Evolutionary conservation across 2,329 filamentous ascomycete species (phyloP).

Genomic region (Didymella keratinophila): DNA sequence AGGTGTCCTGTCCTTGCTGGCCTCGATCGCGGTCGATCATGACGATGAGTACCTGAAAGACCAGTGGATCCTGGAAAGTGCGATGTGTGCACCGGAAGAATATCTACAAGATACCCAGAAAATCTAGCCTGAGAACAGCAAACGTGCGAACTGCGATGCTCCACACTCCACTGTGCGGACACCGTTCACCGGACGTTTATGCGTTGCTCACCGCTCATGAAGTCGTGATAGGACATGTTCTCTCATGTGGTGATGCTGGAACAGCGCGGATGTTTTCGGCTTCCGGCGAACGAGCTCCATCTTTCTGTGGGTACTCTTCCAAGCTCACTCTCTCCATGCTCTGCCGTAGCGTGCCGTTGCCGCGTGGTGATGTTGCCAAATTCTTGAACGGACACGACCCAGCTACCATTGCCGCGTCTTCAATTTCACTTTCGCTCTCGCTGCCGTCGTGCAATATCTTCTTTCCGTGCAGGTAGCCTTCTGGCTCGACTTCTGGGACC

Average conservation of each 20-base stretch:
- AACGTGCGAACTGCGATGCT: constrained; percentile 4
- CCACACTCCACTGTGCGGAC: constrained; percentile 6
- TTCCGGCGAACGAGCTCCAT: constrained; percentile 19
- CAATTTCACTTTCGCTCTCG: constrained; percentile 42
- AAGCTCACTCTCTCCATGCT: constrained; percentile 17
- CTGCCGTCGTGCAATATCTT: constrained; percentile 41
- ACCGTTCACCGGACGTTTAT: constrained; percentile 20
- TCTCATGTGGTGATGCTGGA: constrained; percentile 20
- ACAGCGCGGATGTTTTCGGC: constrained; percentile 23
- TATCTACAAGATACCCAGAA: constrained; percentile 8
- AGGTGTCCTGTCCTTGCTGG: constrained; percentile 16
- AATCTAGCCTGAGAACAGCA: neutral
- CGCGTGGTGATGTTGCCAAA: constrained; percentile 28
- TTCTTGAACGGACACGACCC: constrained; percentile 45
- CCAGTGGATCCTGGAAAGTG: constrained; percentile 7
- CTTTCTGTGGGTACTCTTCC: constrained; percentile 22
- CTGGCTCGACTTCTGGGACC: constrained; percentile 47
- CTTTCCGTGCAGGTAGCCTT: constrained; percentile 49
- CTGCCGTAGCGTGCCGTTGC: constrained; percentile 19
- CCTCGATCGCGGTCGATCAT: constrained; percentile 20
- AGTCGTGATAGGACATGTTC: constrained; percentile 15
- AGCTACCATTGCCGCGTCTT: constrained; percentile 31
- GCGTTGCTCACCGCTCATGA: constrained; percentile 28
- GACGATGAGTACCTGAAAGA: constrained; percentile 18
- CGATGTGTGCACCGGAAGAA: constrained; percentile 3